Evolutionary conservation across 1,284 basidiomycete species (phyloP), one percentile per base, ranked within the genome.

Genomic region (Cutaneotrichosporon dermatis): DNA sequence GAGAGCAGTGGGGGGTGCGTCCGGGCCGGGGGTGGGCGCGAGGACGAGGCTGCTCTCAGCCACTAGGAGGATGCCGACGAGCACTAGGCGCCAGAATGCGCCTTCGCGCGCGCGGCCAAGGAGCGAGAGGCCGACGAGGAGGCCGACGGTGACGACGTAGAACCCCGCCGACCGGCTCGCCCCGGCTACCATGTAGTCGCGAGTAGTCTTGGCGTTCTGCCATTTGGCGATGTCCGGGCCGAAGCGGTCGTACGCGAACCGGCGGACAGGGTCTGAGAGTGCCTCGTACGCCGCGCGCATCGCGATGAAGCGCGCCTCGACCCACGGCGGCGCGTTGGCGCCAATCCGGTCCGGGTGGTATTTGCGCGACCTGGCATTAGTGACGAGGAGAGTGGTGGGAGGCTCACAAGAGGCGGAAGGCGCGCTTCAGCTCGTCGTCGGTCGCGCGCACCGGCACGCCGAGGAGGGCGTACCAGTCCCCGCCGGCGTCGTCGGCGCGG

Each of bases 321-420:
- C 42, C 5, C 80, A 80, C 60, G 86, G 85, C 2, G 85, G 86
- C n/a, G 80, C 77, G 42, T 54, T 35, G 16, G 57, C 15, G 0
- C 89, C 88, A 9, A 85, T 83, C 60, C 86, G 82, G 79, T 94
- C 91, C 0, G 91, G 92, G 71, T 94, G 91, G 66, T 87, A 81
- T 63, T 77, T 80, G 67, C 84, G 84, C 4, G 88, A 90, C 64
- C 72, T 75, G 58, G 1, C 13, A 15, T 54, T 3, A 16, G n/a
- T n/a, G n/a, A n/a, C n/a, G n/a, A n/a, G n/a, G 4, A 12, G 8
- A 40, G 39, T 10, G 13, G 25, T 48, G n/a, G n/a, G n/a, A n/a
- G 4, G 59, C 69, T 68, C 48, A 72, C 69, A 92, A 87, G 7
- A 83, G 79, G 54, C 89, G 81, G 72, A 90, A 93, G 1, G 87